Evolutionary conservation across 495 filamentous ascomycete species (phyloP), one percentile per base, ranked within the genome.

Genomic region (Acidomyces sp.): DNA sequence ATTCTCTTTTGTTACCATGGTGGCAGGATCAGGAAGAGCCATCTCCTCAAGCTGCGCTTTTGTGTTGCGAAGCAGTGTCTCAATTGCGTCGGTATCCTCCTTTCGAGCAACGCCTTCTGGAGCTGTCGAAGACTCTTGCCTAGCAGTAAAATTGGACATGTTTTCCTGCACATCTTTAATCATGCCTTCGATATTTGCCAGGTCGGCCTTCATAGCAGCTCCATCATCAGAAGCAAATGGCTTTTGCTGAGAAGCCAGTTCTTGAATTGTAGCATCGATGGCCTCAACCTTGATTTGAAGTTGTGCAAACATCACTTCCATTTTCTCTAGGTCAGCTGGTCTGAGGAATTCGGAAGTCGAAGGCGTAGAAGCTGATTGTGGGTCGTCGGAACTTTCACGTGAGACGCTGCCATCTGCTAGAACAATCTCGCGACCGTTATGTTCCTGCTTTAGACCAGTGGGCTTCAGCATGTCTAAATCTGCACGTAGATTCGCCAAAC

Each of bases 51-150:
- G 65, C 34, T 80, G 77, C 7, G 78, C 71, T 50, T 92, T 93
- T 15, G 82, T 83, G 54, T 85, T 87, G 34, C 78, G 72, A 17
- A 95, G 70, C 32, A 95, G 70, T 0, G 77, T 85, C 56, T 93
- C 85, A 40, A 95, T 85, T n/a, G 79, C 82, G 43, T 85, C 75
- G 2, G 80, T 80, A 49, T 93, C 85, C 43, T 88, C 81, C 52
- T 82, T 85, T 30, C 74, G 77, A 6, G 80, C 77, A 1, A 77
- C 56, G 30, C 71, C 70, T 15, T 68, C 60, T 0, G 42, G 13
- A 41, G 82, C 74, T 7, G 20, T 60, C 36, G 58, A 29, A 21
- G 47, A 64, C 16, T 71, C 64, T 19, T 61, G 58, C 31, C 59
- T 48, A 26, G 59, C 55, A 4, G 62, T 62, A 3, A 60, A 54